Percentiles rank a stretch among this genome's conserved stretches.
Evolutionary conservation across 345 rosid species (phyloP).

Genomic region (Geranium brycei): DNA sequence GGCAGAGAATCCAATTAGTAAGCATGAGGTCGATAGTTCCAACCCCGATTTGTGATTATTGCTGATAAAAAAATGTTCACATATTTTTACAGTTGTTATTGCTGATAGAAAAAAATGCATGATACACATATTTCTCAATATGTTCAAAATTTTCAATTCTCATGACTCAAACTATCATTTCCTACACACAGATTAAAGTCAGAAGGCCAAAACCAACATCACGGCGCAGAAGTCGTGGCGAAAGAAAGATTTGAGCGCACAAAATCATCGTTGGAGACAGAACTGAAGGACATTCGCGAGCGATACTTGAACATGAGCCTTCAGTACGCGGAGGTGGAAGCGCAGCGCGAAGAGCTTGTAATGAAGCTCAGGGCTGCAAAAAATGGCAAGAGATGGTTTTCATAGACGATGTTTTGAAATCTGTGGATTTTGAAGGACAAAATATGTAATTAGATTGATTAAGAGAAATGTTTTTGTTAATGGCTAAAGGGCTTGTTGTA

Average conservation of each 20-base stretch:
- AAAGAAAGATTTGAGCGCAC: conserved; percentile 34
- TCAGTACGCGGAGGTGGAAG: conserved; percentile 48
- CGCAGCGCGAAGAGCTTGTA: conserved; percentile 45
- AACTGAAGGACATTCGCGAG: conserved; percentile 37
- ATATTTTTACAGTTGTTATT: too few species aligned
- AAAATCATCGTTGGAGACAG: conserved; percentile 37
- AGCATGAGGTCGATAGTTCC: too few species aligned
- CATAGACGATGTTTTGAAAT: neutral
- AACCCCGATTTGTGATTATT: too few species aligned
- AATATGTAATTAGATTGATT: too few species aligned
- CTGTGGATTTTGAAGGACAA: too few species aligned
- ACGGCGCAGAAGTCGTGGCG: conserved; percentile 20
- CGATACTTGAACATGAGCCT: conserved; percentile 50
- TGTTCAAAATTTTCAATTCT: neutral
- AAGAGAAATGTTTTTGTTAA: too few species aligned
- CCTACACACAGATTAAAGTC: neutral
- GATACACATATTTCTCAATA: neutral
- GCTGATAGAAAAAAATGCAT: too few species aligned
- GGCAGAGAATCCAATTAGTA: too few species aligned
- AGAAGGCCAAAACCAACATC: neutral
- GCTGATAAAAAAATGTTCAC: too few species aligned
- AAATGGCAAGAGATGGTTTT: conserved; percentile 30
- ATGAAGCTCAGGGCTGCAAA: conserved; percentile 39
- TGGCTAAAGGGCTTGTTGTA: too few species aligned
- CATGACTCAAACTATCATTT: neutral